These are phyloP conservation scores for Coemansia sp. DNA, from an alignment of 192 early-diverging fungal genomes.

Conservation along the genomic window DNA sequence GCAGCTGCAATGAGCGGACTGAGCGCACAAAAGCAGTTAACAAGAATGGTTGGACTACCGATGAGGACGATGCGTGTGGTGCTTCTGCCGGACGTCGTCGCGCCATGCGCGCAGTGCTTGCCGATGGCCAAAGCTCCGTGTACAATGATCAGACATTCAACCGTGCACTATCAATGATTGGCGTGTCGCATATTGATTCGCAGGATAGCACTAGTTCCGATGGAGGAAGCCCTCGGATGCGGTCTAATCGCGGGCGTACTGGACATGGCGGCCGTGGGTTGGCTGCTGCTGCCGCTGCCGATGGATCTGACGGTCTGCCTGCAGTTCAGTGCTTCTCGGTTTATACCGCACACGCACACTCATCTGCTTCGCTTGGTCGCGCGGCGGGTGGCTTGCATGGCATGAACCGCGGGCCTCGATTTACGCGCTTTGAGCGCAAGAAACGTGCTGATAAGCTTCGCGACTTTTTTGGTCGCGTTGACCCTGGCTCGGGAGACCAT, in stretches of 20 bases:
- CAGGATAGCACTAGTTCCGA: conserved; percentile 23
- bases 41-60: conserved; percentile 10
- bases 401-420: not conserved
- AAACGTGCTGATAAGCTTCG: conserved; percentile 53
- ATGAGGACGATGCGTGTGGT: not conserved
- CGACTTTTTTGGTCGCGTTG: conserved; percentile 55
- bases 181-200: conserved; percentile 36
- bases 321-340: conserved; percentile 20
- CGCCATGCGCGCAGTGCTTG: too few relatives aligned
- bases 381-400: too few relatives aligned
- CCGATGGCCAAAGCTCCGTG: not conserved
- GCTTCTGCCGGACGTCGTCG: too few relatives aligned
- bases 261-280: too few relatives aligned
- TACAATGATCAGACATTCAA: conserved; percentile 32
- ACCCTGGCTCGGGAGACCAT: not conserved
- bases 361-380: conserved; percentile 11
- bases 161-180: conserved; percentile 55
- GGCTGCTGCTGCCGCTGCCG: too few relatives aligned
- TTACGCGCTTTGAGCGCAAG: conserved; percentile 38
- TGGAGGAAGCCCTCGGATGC: not conserved
- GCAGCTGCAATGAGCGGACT: not conserved
- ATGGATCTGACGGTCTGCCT: too few relatives aligned
- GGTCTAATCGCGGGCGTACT: too few relatives aligned
- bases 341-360: conserved; percentile 13
- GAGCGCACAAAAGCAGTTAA: not conserved